A percentile compares a stretch with the other conserved stretches of the same genome.
These are phyloP conservation scores for Prunus salicina DNA, from an alignment of 306 rosid genomes.

Conservation along the genomic window DNA sequence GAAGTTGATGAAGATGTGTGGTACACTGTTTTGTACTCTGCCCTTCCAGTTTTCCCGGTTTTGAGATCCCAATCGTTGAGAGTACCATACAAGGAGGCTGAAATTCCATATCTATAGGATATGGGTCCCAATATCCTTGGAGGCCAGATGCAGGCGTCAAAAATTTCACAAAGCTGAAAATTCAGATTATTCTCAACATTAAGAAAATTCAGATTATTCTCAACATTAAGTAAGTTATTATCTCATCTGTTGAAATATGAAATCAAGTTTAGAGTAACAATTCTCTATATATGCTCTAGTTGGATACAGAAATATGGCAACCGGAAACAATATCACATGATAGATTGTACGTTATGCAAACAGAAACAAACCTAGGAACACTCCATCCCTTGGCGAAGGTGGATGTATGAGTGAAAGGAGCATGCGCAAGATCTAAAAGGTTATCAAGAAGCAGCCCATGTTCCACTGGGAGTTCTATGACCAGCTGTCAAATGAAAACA, in stretches of 20 bases:
- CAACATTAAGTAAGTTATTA: neutral
- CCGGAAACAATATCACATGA: neutral
- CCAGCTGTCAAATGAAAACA: conserved; percentile 50
- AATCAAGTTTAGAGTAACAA: neutral
- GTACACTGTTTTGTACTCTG: conserved; percentile 65
- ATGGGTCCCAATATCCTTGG: conserved; percentile 98
- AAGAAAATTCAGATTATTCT: conserved; percentile 31
- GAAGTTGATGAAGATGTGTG: conserved; percentile 91
- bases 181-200: conserved; percentile 26
- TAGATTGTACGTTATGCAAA: too few relatives aligned
- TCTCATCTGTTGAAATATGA: neutral
- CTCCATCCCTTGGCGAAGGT: conserved; percentile 98
- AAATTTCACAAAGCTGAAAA: conserved; percentile 82
- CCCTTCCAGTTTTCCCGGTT: conserved; percentile 89
- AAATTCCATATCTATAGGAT: conserved; percentile 96
- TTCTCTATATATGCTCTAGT: neutral
- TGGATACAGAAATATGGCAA: neutral
- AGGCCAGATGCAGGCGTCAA: conserved; percentile 85
- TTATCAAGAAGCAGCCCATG: conserved; percentile 96
- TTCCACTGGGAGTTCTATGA: conserved; percentile 88
- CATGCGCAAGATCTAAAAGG: conserved; percentile 98
- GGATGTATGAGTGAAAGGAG: conserved; percentile 98
- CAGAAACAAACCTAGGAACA: conserved; percentile 78
- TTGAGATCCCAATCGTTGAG: conserved; percentile 92
- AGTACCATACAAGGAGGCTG: conserved; percentile 94